These are phyloP conservation scores for Phytopythium montanum DNA, from an alignment of 352 stramenopile genomes.

Conservation along the genomic window DNA sequence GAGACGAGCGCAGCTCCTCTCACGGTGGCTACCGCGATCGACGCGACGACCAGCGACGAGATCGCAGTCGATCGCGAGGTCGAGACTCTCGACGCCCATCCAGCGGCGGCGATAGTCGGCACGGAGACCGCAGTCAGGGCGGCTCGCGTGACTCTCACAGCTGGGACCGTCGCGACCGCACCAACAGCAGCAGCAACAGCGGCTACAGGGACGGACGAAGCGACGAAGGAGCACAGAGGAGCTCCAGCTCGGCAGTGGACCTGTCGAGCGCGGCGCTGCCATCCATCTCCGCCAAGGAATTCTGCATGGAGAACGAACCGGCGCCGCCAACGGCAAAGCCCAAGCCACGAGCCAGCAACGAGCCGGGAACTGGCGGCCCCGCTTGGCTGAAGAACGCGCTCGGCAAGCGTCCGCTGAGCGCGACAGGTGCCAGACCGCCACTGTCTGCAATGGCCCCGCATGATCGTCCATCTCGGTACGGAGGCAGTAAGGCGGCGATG, in stretches of 20 bases:
- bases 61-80: constrained; percentile 3
- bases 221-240: constrained; percentile 9
- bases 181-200: constrained; percentile 9
- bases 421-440: not conserved
- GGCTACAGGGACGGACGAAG: constrained; percentile 6
- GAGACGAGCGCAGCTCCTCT: not conserved
- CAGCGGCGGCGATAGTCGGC: not conserved
- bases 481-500: constrained; percentile 1
- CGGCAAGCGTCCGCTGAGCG: constrained; percentile 2
- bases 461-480: constrained; percentile 13
- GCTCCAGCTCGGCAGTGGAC: constrained; percentile 4
- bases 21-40: not conserved
- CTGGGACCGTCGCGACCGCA: constrained; percentile 11
- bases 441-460: not conserved
- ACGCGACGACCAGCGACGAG: not conserved
- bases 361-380: not conserved
- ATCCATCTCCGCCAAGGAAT: constrained; percentile 55
- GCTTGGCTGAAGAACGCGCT: constrained; percentile 1
- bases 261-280: constrained; percentile 11
- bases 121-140: not conserved
- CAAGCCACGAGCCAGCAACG: not conserved
- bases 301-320: constrained; percentile 48
- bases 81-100: not conserved
- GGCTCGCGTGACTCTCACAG: constrained; percentile 12
- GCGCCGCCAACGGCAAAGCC: constrained; percentile 3